phyloP scores from a whole-genome alignment of 139 green algal genomes.

The Tetradesmus obliquus region DNA sequence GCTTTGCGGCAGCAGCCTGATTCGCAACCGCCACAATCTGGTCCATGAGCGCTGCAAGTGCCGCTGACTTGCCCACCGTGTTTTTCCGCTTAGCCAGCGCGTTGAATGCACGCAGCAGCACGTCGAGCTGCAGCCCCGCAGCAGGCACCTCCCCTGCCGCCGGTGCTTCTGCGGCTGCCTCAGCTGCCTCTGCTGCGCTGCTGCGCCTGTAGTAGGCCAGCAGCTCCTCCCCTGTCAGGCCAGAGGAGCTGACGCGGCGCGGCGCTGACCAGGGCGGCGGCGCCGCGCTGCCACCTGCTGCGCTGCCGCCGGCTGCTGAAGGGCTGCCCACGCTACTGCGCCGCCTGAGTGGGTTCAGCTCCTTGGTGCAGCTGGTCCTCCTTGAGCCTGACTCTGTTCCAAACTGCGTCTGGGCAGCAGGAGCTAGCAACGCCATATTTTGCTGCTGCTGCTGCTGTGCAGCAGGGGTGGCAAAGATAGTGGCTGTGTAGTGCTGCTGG shows the following conservation, averaged over 20 bases:
- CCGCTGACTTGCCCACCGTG: not conserved
- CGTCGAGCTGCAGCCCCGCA: slow-evolving; percentile 14
- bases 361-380: not conserved
- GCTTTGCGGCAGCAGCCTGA: not conserved
- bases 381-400: not conserved
- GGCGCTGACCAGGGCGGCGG: slow-evolving; percentile 25
- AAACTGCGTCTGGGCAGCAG: not conserved
- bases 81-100: not conserved
- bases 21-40: not conserved
- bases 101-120: slow-evolving; percentile 23
- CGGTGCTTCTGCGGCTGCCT: slow-evolving; percentile 17
- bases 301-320: not conserved
- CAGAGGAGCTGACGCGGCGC: not conserved
- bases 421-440: not conserved
- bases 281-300: not conserved
- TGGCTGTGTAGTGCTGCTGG: not conserved
- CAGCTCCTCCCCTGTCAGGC: slow-evolving; percentile 31
- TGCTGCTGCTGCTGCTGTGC: not conserved
- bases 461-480: not conserved
- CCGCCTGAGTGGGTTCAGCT: not conserved
- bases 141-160: not conserved
- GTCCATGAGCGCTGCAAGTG: slow-evolving; percentile 3
- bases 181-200: slow-evolving; percentile 28
- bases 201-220: slow-evolving; percentile 14
- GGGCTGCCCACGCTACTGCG: not conserved